phyloP scores from a whole-genome alignment of 169 alveolate genomes.

The Cryptosporidium sp. region DNA sequence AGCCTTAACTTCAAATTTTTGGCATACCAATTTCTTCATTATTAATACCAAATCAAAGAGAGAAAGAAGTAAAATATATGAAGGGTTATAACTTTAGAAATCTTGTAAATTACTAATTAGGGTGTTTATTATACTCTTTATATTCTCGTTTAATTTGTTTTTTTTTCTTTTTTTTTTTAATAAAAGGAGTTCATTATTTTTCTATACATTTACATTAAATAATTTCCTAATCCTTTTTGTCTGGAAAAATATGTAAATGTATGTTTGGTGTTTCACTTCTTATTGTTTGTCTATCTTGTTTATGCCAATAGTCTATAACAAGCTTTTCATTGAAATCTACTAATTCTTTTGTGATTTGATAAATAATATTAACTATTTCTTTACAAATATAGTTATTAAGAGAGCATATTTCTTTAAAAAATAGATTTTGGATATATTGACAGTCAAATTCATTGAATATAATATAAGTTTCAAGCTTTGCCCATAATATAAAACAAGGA shows the following conservation, averaged over 20 bases:
- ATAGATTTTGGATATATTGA: constrained; percentile 1
- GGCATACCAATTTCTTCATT: not conserved
- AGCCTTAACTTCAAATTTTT: not conserved
- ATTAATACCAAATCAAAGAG: not conserved
- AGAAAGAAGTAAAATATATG: not conserved
- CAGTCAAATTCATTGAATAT: not conserved
- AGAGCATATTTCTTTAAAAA: constrained; percentile 31
- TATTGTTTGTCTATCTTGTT: not conserved
- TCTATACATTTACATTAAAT: not conserved
- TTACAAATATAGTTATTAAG: not conserved
- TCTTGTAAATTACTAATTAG: constrained; percentile 3
- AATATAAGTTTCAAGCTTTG: not conserved
- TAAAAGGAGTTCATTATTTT: no score
- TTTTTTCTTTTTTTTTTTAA: not conserved
- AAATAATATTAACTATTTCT: not conserved
- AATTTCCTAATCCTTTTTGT: not conserved
- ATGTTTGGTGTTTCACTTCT: constrained; percentile 17
- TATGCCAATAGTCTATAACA: not conserved
- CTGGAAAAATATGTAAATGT: constrained; percentile 21
- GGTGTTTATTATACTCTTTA: constrained; percentile 7
- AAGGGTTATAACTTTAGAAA: constrained; percentile 1
- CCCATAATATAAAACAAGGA: constrained; percentile 56
- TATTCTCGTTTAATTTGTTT: not conserved
- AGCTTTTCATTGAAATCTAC: not conserved
- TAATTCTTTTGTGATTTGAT: constrained; percentile 2